These are phyloP conservation scores for Hypomontagnella submonticulosa DNA, from an alignment of 495 filamentous ascomycete species.

Conservation along the genomic window DNA sequence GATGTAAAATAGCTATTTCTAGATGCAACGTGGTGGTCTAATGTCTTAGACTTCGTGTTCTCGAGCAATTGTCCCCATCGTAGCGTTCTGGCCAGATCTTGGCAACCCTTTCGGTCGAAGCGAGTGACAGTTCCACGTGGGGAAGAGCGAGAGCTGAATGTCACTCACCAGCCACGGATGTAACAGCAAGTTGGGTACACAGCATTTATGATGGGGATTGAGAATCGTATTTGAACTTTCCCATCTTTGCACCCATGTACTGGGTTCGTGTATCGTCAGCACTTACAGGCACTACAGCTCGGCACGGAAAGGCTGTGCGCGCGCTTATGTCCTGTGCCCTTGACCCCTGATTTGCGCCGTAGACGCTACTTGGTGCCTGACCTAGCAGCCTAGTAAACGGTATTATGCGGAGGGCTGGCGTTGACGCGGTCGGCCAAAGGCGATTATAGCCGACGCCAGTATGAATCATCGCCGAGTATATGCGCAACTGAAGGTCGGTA, in stretches of 20 bases:
- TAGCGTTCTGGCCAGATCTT: conserved; percentile 3
- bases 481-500: conserved; percentile 1
- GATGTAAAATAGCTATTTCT: conserved; percentile 5
- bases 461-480: conserved; percentile 27
- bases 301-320: conserved; percentile 27
- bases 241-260: conserved; percentile 18
- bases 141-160: conserved; percentile 24
- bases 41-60: conserved; percentile 37
- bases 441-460: conserved; percentile 26
- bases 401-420: not conserved
- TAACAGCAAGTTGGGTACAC: conserved; percentile 17
- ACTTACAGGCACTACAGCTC: conserved; percentile 6
- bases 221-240: conserved; percentile 38
- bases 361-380: conserved; percentile 18
- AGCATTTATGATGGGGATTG: conserved; percentile 32
- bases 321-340: conserved; percentile 15
- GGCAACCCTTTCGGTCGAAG: conserved; percentile 22
- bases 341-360: conserved; percentile 19
- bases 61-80: conserved; percentile 3
- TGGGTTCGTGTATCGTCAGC: conserved; percentile 35
- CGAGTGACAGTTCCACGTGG: conserved; percentile 36
- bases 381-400: not conserved
- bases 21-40: conserved; percentile 22
- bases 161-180: conserved; percentile 29
- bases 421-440: not conserved